These are phyloP conservation scores for Cichorium intybus DNA, from an alignment of 140 eudicot species.

Conservation along the genomic window DNA sequence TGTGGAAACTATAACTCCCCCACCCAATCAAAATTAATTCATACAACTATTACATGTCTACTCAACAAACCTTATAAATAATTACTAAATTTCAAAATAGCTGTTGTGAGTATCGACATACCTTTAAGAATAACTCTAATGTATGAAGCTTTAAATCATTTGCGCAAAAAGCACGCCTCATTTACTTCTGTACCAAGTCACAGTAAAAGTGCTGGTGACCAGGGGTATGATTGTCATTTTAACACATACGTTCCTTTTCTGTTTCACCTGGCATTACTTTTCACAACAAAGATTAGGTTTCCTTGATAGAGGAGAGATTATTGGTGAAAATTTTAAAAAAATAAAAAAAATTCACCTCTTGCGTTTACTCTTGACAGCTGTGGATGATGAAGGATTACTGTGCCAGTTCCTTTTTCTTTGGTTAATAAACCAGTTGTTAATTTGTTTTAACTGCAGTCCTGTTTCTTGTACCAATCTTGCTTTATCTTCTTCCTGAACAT, in stretches of 20 bases:
- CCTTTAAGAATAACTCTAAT: slow-evolving; percentile 27
- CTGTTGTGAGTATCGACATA: slow-evolving; percentile 29
- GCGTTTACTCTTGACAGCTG: slow-evolving; percentile 75
- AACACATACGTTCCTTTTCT: slow-evolving; percentile 20
- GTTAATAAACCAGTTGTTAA: slow-evolving; percentile 95
- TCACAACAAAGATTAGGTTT: slow-evolving; percentile 12
- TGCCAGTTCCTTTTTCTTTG: slow-evolving; percentile 98
- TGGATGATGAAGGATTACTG: slow-evolving; percentile 79
- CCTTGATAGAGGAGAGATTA: too few species aligned
- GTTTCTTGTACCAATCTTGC: slow-evolving; percentile 96
- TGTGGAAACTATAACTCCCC: slow-evolving; percentile 13
- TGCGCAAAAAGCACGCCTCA: slow-evolving; percentile 26
- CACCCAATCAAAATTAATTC: not conserved
- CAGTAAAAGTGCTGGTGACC: slow-evolving; percentile 16
- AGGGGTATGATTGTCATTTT: slow-evolving; percentile 5
- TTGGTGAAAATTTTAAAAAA: not conserved
- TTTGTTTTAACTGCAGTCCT: slow-evolving; percentile 91
- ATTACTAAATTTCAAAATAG: slow-evolving; percentile 15
- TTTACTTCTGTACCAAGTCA: slow-evolving; percentile 30
- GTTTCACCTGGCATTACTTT: slow-evolving; percentile 66
- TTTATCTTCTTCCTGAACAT: slow-evolving; percentile 86
- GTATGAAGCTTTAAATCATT: slow-evolving; percentile 11
- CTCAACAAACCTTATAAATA: slow-evolving; percentile 9
- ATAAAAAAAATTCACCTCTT: slow-evolving; percentile 43
- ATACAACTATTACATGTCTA: slow-evolving; percentile 16